These are phyloP conservation scores for Hordeum vulgare DNA, from an alignment of 176 grass and related monocot genomes.

Conservation along the genomic window MorexV3_pseudomolecules_assembly NC_058523.1:42351215-42351714, in stretches of 20 bases:
- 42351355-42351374: slow-evolving; percentile 85
- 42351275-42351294: slow-evolving; percentile 97
- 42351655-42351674: slow-evolving; percentile 46
- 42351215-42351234: slow-evolving; percentile 47
- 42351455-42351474: slow-evolving; percentile 8
- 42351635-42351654: slow-evolving; percentile 8
- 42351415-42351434: slow-evolving; percentile 92
- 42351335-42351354: slow-evolving; percentile 96
- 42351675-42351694: slow-evolving; percentile 99
- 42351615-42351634: slow-evolving; percentile 9
- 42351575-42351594: slow-evolving; percentile 87
- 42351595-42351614: slow-evolving; percentile 26
- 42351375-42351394: slow-evolving; percentile 96
- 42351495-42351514: slow-evolving; percentile 38
- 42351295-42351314: slow-evolving; percentile 79
- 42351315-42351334: slow-evolving; percentile 76
- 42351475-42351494: not conserved
- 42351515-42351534: slow-evolving; percentile 93
- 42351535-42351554: slow-evolving; percentile 87
- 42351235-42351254: slow-evolving; percentile 14
- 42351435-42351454: slow-evolving; percentile 18
- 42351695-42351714: slow-evolving; percentile 94
- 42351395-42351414: slow-evolving; percentile 87
- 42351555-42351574: slow-evolving; percentile 93
- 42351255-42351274: slow-evolving; percentile 13